Conservation (phyloP, 495 filamentous ascomycete genomes). For the Penicillium macrosclerotiorum region DNA sequence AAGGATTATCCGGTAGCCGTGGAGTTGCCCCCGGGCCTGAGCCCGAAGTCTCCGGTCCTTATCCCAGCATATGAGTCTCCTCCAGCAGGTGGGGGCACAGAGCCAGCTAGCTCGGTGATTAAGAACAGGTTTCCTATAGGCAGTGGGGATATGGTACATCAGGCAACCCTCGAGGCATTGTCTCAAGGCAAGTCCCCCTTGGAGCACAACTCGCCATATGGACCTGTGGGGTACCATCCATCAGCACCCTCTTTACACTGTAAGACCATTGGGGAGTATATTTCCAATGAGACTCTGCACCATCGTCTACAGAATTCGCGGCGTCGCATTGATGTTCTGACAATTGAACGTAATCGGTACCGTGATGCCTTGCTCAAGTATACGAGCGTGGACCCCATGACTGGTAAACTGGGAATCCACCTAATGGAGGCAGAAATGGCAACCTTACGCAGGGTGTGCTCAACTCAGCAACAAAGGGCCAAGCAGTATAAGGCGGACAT, state of each 20-base stretch:
- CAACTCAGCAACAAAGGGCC: conserved; percentile 2
- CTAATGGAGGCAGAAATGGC: conserved; percentile 4
- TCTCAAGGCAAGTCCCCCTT: background rate
- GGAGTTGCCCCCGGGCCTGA: background rate
- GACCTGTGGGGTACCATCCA: conserved; percentile 1
- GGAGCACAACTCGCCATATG: conserved; percentile 7
- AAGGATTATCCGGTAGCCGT: background rate
- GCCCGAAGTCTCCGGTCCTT: background rate
- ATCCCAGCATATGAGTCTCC: background rate
- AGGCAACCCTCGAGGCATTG: background rate
- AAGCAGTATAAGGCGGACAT: conserved; percentile 1
- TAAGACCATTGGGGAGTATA: background rate
- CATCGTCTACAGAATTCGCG: background rate
- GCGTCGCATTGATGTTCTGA: conserved; percentile 8
- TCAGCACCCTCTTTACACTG: conserved; percentile 10
- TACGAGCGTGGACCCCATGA: conserved; percentile 2
- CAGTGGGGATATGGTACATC: background rate
- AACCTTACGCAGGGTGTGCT: conserved; percentile 2
- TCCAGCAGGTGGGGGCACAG: background rate
- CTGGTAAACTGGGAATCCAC: conserved; percentile 9
- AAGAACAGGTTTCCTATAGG: background rate
- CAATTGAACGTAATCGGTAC: conserved; percentile 6
- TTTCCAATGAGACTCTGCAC: background rate
- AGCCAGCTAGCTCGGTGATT: background rate
- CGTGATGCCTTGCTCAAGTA: conserved; percentile 10